Conservation (phyloP, 306 rosid genomes). For the Parietaria judaica region DNA sequence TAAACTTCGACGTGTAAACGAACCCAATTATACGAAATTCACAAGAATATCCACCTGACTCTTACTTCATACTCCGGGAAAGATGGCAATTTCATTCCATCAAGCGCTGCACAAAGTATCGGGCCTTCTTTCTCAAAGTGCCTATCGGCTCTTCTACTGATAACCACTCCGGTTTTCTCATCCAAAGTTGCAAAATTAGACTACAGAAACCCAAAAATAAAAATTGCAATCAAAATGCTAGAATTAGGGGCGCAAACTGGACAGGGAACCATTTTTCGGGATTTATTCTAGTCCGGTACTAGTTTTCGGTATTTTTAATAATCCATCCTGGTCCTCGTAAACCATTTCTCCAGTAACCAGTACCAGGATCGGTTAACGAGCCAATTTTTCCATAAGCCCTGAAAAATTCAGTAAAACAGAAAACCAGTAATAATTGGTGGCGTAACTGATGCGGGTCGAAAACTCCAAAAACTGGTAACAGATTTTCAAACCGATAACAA, state of each 20-base stretch:
- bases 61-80: conserved; percentile 90
- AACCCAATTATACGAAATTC: conserved; percentile 17
- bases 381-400: too few species aligned
- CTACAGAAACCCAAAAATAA: conserved; percentile 30
- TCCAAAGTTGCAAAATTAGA: conserved; percentile 91
- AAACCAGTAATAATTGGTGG: too few species aligned
- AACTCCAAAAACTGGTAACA: too few species aligned
- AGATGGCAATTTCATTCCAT: conserved; percentile 83
- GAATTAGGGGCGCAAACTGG: not conserved
- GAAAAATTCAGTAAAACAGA: too few species aligned
- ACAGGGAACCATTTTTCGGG: too few species aligned
- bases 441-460: too few species aligned
- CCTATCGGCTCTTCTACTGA: conserved; percentile 88
- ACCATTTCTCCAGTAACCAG: too few species aligned
- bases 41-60: conserved; percentile 65
- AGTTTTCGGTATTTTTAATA: too few species aligned
- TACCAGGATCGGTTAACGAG: too few species aligned
- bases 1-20: not conserved
- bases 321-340: too few species aligned
- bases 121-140: conserved; percentile 98
- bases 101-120: conserved; percentile 74
- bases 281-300: too few species aligned
- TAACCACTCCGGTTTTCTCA: conserved; percentile 72
- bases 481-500: too few species aligned
- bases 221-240: not conserved